A percentile compares a stretch with the other conserved stretches of the same genome.
Evolutionary conservation across 768 basidiomycete species (phyloP).

Genomic region (Lactifluus pinguis): DNA sequence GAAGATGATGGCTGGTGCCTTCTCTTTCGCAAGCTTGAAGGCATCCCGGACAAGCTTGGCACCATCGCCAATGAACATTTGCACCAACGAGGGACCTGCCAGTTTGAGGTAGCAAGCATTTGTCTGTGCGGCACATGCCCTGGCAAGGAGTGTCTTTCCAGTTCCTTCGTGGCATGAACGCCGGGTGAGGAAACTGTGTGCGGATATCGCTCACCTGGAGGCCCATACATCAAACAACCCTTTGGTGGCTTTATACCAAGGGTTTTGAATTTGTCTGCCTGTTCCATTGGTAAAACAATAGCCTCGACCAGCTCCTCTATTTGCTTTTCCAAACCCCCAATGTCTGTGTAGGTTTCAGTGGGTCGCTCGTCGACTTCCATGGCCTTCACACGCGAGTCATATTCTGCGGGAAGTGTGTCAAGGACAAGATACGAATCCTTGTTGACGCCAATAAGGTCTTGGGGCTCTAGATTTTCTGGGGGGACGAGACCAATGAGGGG

Average conservation of each 20-base stretch:
- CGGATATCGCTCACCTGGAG: conserved; percentile 58
- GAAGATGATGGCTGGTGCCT: conserved; percentile 98
- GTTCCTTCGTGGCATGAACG: conserved; percentile 45
- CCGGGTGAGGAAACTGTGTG: background rate
- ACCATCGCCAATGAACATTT: conserved; percentile 99
- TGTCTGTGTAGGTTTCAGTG: conserved; percentile 94
- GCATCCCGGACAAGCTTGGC: conserved; percentile 98
- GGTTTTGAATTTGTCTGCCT: conserved; percentile 96
- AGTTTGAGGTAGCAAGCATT: conserved; percentile 98
- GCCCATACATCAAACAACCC: conserved; percentile 97
- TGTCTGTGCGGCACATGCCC: conserved; percentile 96
- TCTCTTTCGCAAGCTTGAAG: conserved; percentile 96
- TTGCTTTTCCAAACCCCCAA: conserved; percentile 98
- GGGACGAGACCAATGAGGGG: conserved; percentile 97
- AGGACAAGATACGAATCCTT: conserved; percentile 98
- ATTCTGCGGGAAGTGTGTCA: conserved; percentile 93
- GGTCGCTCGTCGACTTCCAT: conserved; percentile 99
- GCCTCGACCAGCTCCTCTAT: conserved; percentile 98
- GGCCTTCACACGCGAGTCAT: conserved; percentile 96
- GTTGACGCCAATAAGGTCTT: conserved; percentile 97
- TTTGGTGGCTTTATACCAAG: conserved; percentile 98
- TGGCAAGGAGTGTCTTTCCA: conserved; percentile 94
- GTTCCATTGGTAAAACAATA: conserved; percentile 97
- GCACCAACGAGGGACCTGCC: conserved; percentile 94
- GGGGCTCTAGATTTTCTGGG: conserved; percentile 78